Evolutionary conservation across 345 rosid genomes (phyloP), one percentile per base, ranked within the genome.

Genomic region (Ceriops decandra): DNA sequence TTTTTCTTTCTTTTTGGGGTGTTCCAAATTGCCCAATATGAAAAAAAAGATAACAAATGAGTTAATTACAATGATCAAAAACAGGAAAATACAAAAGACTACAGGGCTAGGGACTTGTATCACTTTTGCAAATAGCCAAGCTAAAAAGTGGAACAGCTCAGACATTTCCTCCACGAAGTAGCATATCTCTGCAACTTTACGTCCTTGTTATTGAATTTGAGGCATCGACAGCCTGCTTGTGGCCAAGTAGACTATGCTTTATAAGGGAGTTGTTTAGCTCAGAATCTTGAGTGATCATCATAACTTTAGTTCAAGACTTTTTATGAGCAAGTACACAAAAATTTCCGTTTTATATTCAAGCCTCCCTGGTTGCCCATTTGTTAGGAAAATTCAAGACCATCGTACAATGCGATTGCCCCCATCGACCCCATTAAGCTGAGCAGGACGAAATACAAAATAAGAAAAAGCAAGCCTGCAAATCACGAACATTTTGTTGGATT

Each of bases 351-450:
- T 13, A 13, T 13, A 42, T 42, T 42, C 17, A 42, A 15, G 49
- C 4, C 15, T 42, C 4, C 17, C 17, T 15, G n/a, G 30, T 54
- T 26, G 28, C 5, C 54, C 4, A 17, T 20, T 2, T 57, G 63
- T 30, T 26, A 27, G 31, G 56, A 28, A 8, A 57, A 27, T 57
- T 38, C 11, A 31, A 57, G 54, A 68, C 33, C 63, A n/a, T 3
- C 8, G 64, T 42, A 58, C 31, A 20, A 28, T 57, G 6, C 7
- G 10, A 58, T 21, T n/a, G 54, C 24, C 47, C 71, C 71, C 71
- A 20, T 10, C 35, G 42, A 27, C 71, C 71, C 71, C 63, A 57
- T n/a, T 59, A 68, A 58, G 49, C 49, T 13, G 16, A 33, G 46
- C 11, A 30, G 46, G 57, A 46, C 24, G 4, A 42, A 46, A 58